A percentile compares a stretch with the other conserved stretches of the same genome.
phyloP scores from a whole-genome alignment of 176 grass and related monocot species.

The Oryza meyeriana region DNA sequence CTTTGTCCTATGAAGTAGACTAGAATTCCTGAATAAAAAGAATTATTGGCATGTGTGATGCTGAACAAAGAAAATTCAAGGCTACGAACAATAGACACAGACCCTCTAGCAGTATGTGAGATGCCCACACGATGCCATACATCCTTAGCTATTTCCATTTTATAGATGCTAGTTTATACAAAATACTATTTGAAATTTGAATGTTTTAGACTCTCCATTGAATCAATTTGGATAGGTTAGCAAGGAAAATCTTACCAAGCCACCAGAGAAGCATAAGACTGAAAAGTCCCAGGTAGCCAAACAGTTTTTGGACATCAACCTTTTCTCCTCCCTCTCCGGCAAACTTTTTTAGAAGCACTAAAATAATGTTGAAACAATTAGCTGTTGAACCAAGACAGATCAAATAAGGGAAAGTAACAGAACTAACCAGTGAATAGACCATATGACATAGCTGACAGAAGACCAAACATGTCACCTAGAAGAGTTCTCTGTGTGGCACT shows the following conservation, averaged over 20 bases:
- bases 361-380: conserved; percentile 37
- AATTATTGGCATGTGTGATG: not conserved
- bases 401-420: not conserved
- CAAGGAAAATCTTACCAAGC: conserved; percentile 56
- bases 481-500: conserved; percentile 75
- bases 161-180: not conserved
- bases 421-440: conserved; percentile 84
- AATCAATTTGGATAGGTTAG: not conserved
- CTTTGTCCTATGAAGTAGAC: not conserved
- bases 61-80: not conserved
- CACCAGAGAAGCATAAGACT: conserved; percentile 88
- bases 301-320: conserved; percentile 88
- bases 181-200: conserved; percentile 1
- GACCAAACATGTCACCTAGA: conserved; percentile 87
- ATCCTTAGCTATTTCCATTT: not conserved
- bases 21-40: not conserved
- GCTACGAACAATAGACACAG: not conserved
- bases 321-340: conserved; percentile 92
- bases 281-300: conserved; percentile 91
- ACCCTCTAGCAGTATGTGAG: not conserved
- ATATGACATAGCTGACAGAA: conserved; percentile 85
- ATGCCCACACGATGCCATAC: not conserved
- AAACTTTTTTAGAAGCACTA: conserved; percentile 97
- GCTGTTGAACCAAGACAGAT: not conserved
- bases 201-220: not conserved